Evolutionary conservation across 148 eudicot genomes (phyloP).

Genomic region (Chenopodium formosanum): DNA sequence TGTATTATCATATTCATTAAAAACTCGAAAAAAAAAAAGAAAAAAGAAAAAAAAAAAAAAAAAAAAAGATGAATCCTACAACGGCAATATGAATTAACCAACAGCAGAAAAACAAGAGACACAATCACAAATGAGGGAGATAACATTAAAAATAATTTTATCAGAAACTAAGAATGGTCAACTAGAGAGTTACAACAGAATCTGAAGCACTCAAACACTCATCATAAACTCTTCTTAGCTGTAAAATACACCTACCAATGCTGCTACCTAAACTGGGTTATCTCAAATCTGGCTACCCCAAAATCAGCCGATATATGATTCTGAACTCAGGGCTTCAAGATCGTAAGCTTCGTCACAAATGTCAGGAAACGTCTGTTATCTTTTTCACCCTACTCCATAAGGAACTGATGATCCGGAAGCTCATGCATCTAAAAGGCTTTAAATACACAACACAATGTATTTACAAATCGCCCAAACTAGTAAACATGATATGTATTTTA

Average conservation of each 20-base stretch:
- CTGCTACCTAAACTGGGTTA: constrained; percentile 38
- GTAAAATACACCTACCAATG: constrained; percentile 17
- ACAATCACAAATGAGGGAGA: neutral
- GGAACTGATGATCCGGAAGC: constrained; percentile 19
- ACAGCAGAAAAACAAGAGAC: neutral
- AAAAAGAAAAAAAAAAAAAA: no score
- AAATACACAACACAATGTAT: constrained; percentile 39
- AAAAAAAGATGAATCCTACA: neutral
- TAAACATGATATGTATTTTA: neutral
- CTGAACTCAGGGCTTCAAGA: constrained; percentile 19
- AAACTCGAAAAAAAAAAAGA: no score
- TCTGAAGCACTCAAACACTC: constrained; percentile 25
- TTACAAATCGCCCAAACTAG: constrained; percentile 27
- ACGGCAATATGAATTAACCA: neutral
- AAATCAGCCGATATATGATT: constrained; percentile 18
- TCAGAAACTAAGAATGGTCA: constrained; percentile 23
- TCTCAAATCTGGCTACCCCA: constrained; percentile 21
- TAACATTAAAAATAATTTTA: constrained; percentile 6
- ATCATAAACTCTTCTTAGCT: constrained; percentile 21
- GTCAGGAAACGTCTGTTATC: neutral
- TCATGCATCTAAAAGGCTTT: constrained; percentile 27
- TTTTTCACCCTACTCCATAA: neutral
- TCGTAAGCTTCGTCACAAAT: constrained; percentile 3
- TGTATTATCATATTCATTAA: no score
- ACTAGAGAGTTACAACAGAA: constrained; percentile 24